Base-by-base conservation (phyloP, 345 rosid species). In the Euphorbia pulcherrima region DNA sequence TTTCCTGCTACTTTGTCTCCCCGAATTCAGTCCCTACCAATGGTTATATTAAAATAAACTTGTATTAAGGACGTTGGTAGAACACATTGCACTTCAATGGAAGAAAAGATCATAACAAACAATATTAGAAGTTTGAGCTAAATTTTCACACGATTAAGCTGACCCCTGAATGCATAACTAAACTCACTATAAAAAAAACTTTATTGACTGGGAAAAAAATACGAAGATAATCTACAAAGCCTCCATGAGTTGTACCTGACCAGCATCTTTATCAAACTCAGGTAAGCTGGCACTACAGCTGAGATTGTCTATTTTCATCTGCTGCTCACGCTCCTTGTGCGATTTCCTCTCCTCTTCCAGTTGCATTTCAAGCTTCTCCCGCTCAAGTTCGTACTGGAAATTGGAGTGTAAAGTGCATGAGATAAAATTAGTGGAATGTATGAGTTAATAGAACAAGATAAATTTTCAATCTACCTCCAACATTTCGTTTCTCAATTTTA, bases 401-500 rank as follows among this genome's bases (percentile, higher is more conserved):
- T 55, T 66, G 41, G 62, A 24, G 64, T 26, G 61, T 44, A 64
- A 30, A 63, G 59, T 47, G 61, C 61, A 64, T 11, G 26, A 65
- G 12, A 11, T 60, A n/a, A 52, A 24, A 26, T 13, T 62, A 33
- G 44, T 58, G 18, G 4, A 24, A 46, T 35, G 20, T 4, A 24
- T 8, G n/a, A 28, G 35, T 28, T 55, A 17, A 7, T 27, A 21
- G 9, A 64, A 40, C 47, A 28, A 67, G 51, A 60, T 50, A 64
- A 67, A 35, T 23, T 12, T 66, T 30, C 53, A 65, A 58, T 20
- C 72, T 80, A 89, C 96, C 95, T 85, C 88, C 68, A 94, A 86
- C 99, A 88, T 94, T 54, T 83, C 95, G 62, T 94, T 94, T 80
- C 97, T 81, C 70, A 94, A 75, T 54, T 86, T 94, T 70, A 91